Base-by-base conservation (phyloP, 805 yeast species). In the Pichia membranifaciens region DNA sequence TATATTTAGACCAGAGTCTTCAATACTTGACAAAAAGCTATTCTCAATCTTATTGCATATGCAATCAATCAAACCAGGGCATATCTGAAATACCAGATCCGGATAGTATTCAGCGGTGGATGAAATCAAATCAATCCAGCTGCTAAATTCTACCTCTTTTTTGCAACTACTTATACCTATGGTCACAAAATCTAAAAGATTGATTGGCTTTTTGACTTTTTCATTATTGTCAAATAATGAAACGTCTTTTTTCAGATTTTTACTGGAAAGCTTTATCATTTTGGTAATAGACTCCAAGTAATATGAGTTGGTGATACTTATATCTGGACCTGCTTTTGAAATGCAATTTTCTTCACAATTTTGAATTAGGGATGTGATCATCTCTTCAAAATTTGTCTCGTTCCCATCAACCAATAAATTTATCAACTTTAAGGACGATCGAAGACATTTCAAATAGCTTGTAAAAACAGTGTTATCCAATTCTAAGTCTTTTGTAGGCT, bases 361-460 rank as follows among this genome's bases (percentile, higher is more conserved):
- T 15, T 42, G 36, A 4, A 56, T 42, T 31, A 62, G 29, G 3
- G 54, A 34, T 32, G 41, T 31, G 2, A 59, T 36, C 7, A 62
- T 51, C 13, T 62, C 64, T 7, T 67, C 68, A 47, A 82, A 81
- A 45, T 77, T 72, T 0, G 67, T 44, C 54, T 84, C 90, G 13
- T 74, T 67, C 0, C 87, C 89, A 53, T 76, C 78, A 1, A 81
- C 54, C 21, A 84, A 57, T 1, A 69, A 48, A 38, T 70, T 73
- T 23, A 75, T 53, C 2, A 83, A 54, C 4, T 70, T 67, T 38
- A 84, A 62, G 1, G 75, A 65, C 17, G 70, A 61, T 29, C 71
- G 67, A 6, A 71, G 67, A 47, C 79, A 65, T 44, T 63, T 59
- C 12, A 60, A 36, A 61, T 64, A 63, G 63, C 75, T 32, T 48